Conservation (phyloP, 257 asterid species). For the Mentha longifolia region DNA sequence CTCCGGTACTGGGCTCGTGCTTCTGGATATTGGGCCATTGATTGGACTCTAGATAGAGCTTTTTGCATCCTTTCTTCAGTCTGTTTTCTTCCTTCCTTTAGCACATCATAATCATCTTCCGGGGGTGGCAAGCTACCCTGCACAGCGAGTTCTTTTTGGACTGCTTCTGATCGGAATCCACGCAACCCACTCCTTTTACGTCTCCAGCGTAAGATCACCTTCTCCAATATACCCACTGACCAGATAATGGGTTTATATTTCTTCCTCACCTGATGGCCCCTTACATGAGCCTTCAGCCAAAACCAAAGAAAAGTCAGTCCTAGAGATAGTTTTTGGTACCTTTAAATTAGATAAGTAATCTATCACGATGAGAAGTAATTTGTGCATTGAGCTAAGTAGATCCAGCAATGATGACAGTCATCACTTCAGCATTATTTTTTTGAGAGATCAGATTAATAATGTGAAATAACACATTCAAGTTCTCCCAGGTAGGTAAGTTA, state of each 20-base stretch:
- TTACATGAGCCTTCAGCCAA: constrained; percentile 83
- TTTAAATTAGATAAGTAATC: background rate
- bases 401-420: constrained; percentile 12
- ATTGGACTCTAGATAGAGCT: constrained; percentile 88
- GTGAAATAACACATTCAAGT: constrained; percentile 20
- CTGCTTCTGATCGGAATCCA: constrained; percentile 69
- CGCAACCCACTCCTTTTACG: constrained; percentile 89
- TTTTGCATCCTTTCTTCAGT: constrained; percentile 83
- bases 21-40: constrained; percentile 90
- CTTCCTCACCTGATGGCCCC: constrained; percentile 97
- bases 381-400: constrained; percentile 18
- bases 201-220: constrained; percentile 94
- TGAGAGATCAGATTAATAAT: background rate
- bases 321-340: background rate
- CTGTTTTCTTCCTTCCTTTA: constrained; percentile 88
- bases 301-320: constrained; percentile 41
- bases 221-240: constrained; percentile 94
- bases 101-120: constrained; percentile 86
- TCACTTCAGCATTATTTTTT: background rate
- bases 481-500: background rate
- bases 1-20: constrained; percentile 93
- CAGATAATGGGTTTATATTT: constrained; percentile 81
- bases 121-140: constrained; percentile 38
- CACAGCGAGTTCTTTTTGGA: constrained; percentile 43
- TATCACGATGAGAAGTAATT: background rate